Percentiles rank a stretch among this genome's conserved stretches.
These are phyloP conservation scores for Graphium sp. DNA, from an alignment of 2,329 filamentous ascomycete species.

Conservation along the genomic window DNA sequence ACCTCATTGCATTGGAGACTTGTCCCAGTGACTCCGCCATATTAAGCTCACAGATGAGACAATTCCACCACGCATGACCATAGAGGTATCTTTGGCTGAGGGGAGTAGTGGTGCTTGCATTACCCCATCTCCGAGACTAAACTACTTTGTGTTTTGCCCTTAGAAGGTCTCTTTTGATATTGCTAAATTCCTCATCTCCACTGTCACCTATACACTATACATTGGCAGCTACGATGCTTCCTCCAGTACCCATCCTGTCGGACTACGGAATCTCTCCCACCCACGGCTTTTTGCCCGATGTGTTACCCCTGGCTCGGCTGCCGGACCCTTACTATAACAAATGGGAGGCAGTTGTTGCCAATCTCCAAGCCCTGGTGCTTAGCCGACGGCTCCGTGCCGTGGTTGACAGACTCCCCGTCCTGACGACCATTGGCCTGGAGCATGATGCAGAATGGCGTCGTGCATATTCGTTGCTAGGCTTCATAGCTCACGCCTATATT, in stretches of 20 bases:
- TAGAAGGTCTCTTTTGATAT: background rate
- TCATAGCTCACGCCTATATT: slow-evolving; percentile 89
- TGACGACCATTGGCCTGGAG: slow-evolving; percentile 68
- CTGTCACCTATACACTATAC: too few species aligned
- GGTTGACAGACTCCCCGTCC: slow-evolving; percentile 64
- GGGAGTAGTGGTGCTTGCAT: too few species aligned
- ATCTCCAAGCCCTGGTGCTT: slow-evolving; percentile 74
- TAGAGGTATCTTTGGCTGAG: too few species aligned
- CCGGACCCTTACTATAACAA: slow-evolving; percentile 86
- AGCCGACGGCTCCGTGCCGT: slow-evolving; percentile 68
- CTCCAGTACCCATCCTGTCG: slow-evolving; percentile 43
- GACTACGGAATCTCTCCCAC: slow-evolving; percentile 68
- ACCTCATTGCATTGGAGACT: too few species aligned
- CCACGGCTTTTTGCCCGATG: slow-evolving; percentile 76
- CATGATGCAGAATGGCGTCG: slow-evolving; percentile 83
- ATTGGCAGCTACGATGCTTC: slow-evolving; percentile 42
- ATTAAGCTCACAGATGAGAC: too few species aligned
- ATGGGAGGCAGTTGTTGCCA: slow-evolving; percentile 78
- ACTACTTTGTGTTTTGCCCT: background rate
- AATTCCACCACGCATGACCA: too few species aligned
- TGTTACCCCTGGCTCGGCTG: slow-evolving; percentile 62
- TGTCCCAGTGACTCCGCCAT: too few species aligned
- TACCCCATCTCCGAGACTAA: too few species aligned
- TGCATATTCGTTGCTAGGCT: slow-evolving; percentile 77
- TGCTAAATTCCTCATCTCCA: too few species aligned